Evolutionary conservation across 257 asterid genomes (phyloP), one percentile per base, ranked within the genome.

Genomic region (Plectranthus barbatus): DNA sequence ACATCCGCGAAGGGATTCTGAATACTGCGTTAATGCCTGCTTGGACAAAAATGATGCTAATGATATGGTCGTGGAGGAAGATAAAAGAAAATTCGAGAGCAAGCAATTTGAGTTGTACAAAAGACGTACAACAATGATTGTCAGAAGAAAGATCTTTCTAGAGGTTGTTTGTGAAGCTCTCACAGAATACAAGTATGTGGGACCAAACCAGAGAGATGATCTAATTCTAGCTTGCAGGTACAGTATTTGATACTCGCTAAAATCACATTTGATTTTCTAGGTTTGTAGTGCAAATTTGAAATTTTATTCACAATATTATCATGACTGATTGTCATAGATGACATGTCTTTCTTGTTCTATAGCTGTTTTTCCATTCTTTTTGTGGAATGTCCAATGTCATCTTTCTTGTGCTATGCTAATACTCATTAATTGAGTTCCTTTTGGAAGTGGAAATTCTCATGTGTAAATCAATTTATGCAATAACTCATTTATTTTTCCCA

Each of bases 161-260:
- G 90, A 90, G 79, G 87, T 87, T 59, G 90, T 86, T 14, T 87
- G 94, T 52, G 85, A 84, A 70, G 94, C 95, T 60, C 97, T 93
- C 69, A 77, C 94, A 0, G 97, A 89, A 72, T 93, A 93, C 80
- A 93, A 93, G 80, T 93, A 90, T 71, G 81, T 93, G 68, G 99
- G 97, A 40, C 95, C 90, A 54, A 84, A 93, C 70, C 99, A 93
- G 79, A 85, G 97, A 88, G 96, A 86, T 72, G 97, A 93, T 72
- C 78, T 93, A 74, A 66, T 75, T 53, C 75, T 84, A 61, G 99
- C 99, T 76, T 93, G 97, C 95, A 89, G 97, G 99, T 93, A 86
- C 3, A n/a, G 56, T 36, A 54, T 68, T 51, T 57, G 34, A 77
- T 48, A 18, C 52, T 9, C 8, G 20, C 51, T 31, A 29, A 45